These are phyloP conservation scores for Aspergillus conjunctus DNA, from an alignment of 495 filamentous ascomycete genomes.

Conservation along the genomic window DNA sequence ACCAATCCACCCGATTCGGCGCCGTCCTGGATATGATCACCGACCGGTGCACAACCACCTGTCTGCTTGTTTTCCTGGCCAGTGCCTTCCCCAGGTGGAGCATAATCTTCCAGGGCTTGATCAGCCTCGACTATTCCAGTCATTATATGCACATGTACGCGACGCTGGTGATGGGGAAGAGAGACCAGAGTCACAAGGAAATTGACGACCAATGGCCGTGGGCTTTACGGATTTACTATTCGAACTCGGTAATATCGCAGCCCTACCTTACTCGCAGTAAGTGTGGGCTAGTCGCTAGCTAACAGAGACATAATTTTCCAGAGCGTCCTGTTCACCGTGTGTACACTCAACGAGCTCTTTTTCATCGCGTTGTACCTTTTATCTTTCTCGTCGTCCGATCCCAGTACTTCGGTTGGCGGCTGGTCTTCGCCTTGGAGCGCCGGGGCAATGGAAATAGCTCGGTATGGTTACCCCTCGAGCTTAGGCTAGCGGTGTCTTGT, in stretches of 20 bases:
- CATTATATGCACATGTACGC: conserved; percentile 99
- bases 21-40: conserved; percentile 98
- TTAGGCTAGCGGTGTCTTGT: neutral
- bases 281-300: neutral
- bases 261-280: neutral
- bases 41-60: conserved; percentile 91
- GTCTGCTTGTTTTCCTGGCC: conserved; percentile 87
- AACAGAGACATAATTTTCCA: conserved; percentile 38
- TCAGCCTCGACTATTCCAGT: conserved; percentile 86
- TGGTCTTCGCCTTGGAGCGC: conserved; percentile 82
- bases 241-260: neutral
- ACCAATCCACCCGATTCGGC: conserved; percentile 91
- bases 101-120: conserved; percentile 89
- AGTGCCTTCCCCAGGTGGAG: conserved; percentile 89
- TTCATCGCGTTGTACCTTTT: conserved; percentile 97
- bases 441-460: conserved; percentile 81
- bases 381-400: conserved; percentile 82
- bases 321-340: conserved; percentile 88
- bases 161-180: conserved; percentile 73
- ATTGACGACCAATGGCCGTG: conserved; percentile 53
- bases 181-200: conserved; percentile 84
- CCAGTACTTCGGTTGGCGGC: conserved; percentile 54
- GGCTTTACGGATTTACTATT: conserved; percentile 7
- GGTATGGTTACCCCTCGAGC: conserved; percentile 28
- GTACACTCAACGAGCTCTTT: conserved; percentile 87